Conservation (phyloP, 352 stramenopile genomes). For the Globisporangium acanthophoron region DNA sequence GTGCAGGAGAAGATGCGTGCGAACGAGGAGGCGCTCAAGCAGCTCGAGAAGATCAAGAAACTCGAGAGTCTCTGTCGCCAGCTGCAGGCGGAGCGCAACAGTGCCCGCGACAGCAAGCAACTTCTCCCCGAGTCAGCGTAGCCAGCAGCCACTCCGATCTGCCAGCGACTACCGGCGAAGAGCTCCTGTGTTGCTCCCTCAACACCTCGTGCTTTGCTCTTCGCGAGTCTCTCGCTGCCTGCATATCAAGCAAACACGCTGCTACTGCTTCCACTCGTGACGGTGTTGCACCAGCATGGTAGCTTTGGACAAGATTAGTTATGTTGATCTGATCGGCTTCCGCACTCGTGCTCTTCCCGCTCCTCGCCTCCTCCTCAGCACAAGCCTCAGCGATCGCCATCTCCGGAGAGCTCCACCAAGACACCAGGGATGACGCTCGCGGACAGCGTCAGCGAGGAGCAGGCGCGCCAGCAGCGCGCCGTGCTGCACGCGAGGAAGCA, state of each 20-base stretch:
- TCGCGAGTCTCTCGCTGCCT: no score
- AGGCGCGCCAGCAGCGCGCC: conserved; percentile 6
- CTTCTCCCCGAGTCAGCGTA: conserved; percentile 10
- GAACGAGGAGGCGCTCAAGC: conserved; percentile 56
- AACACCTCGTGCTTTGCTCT: no score
- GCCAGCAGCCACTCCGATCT: neutral
- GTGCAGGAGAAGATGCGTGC: conserved; percentile 70
- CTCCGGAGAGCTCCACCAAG: neutral
- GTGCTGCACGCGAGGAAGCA: conserved; percentile 48
- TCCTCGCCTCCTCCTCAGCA: no score
- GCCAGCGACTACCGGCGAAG: neutral
- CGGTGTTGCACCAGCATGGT: no score
- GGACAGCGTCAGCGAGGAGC: conserved; percentile 15
- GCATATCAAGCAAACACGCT: no score
- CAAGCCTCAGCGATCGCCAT: no score
- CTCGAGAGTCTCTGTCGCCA: conserved; percentile 78
- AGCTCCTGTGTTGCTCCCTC: no score
- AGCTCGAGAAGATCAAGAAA: conserved; percentile 80
- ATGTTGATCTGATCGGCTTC: no score
- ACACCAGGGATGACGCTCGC: conserved; percentile 1
- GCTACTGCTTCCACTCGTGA: no score
- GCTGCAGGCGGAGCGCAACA: conserved; percentile 78
- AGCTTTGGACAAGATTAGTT: no score
- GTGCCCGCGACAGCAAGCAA: conserved; percentile 21
- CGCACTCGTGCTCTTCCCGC: no score